Evolutionary conservation across 148 eudicot species (phyloP).

Genomic region (Rheum nobile): DNA sequence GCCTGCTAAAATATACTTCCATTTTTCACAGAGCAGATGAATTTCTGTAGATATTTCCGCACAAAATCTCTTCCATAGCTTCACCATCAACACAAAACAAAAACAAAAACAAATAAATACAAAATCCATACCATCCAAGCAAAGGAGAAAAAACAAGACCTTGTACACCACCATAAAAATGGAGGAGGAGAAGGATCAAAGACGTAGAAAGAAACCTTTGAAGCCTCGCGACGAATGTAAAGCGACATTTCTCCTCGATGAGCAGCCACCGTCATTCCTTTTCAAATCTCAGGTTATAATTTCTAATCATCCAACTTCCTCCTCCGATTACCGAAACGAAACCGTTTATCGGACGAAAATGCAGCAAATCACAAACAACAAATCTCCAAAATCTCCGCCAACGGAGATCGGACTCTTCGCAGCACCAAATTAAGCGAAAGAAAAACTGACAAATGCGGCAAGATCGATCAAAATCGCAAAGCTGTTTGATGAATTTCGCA

Average conservation of each 20-base stretch:
- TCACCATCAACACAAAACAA: conserved; percentile 20
- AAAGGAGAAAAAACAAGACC: not conserved
- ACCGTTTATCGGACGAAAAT: not conserved
- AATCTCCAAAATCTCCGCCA: not conserved
- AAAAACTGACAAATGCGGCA: not conserved
- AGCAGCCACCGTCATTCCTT: conserved; percentile 39
- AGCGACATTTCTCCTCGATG: conserved; percentile 52
- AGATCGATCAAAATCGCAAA: not conserved
- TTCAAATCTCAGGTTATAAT: conserved; percentile 18
- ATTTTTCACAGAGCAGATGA: conserved; percentile 65
- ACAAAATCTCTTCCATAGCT: conserved; percentile 94
- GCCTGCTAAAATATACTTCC: conserved; percentile 91
- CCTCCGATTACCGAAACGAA: not conserved
- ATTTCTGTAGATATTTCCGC: conserved; percentile 64
- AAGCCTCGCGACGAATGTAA: conserved; percentile 97
- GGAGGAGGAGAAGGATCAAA: not conserved
- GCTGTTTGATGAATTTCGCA: not conserved
- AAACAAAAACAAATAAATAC: not conserved
- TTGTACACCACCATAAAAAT: not conserved
- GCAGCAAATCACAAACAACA: not conserved
- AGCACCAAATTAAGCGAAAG: not conserved
- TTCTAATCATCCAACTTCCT: conserved; percentile 3
- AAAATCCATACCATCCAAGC: not conserved
- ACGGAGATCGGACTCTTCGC: not conserved
- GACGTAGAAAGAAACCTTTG: conserved; percentile 44